These are phyloP conservation scores for Tubosaeta sp. DNA, from an alignment of 768 basidiomycete genomes.

Conservation along the genomic window DNA sequence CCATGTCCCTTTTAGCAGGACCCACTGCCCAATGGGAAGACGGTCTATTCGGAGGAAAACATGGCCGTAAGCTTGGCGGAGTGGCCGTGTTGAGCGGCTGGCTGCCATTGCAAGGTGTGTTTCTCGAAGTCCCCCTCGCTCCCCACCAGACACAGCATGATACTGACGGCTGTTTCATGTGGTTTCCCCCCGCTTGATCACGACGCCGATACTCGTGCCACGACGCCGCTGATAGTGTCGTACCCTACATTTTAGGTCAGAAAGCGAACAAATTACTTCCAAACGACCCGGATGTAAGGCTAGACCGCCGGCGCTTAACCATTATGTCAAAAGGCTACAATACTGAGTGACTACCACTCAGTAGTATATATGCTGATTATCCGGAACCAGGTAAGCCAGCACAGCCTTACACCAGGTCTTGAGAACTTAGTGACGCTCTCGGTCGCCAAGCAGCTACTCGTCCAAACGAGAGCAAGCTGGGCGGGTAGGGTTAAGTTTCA, in stretches of 20 bases:
- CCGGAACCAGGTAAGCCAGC: no score
- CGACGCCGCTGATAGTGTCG: constrained; percentile 71
- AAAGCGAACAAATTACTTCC: constrained; percentile 56
- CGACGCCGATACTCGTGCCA: constrained; percentile 81
- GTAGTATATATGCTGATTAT: no score
- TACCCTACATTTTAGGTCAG: constrained; percentile 51
- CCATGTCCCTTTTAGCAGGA: constrained; percentile 73
- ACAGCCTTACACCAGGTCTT: constrained; percentile 10
- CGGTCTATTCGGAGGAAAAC: constrained; percentile 26
- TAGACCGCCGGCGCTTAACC: no score
- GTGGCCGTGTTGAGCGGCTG: constrained; percentile 74
- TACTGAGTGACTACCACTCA: no score
- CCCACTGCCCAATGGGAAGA: constrained; percentile 35
- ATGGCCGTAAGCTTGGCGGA: constrained; percentile 64
- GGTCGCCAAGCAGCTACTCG: constrained; percentile 21
- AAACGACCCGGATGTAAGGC: constrained; percentile 44
- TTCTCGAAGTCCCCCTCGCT: constrained; percentile 52
- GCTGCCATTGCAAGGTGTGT: constrained; percentile 61
- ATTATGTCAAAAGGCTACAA: no score
- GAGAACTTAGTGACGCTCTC: no score
- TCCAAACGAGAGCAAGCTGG: constrained; percentile 17
- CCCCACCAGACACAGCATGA: neutral
- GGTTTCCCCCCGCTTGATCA: constrained; percentile 51
- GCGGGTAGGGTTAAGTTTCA: constrained; percentile 55
- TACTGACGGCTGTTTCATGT: constrained; percentile 41